Evolutionary conservation across 1,284 basidiomycete genomes (phyloP), one percentile per base, ranked within the genome.

Genomic region (Microbotryum lychnidis-dioicae): DNA sequence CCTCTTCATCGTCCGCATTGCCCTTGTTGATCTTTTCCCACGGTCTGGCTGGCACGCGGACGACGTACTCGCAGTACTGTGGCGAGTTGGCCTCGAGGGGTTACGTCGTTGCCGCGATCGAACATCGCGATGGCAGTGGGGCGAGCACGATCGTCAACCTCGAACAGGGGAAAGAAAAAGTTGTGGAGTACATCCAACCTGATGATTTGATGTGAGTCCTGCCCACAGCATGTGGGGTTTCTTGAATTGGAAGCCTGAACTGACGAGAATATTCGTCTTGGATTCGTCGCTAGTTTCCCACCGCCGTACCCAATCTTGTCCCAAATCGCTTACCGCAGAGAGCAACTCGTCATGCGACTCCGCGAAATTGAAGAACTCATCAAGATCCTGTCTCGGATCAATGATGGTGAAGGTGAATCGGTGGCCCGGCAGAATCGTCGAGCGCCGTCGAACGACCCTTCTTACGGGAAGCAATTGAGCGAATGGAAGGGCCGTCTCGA

Each of bases 51-150:
- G 88, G 87, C 1, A 83, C 81, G 48, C 77, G 83, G 25, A 86
- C 82, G 1, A 81, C 83, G 1, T 90, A 89, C 72, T 54, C 64
- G 53, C 85, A 88, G 74, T 75, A 84, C 62, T 89, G 87, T 70
- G 77, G 80, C 3, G 79, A 80, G 16, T 75, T 91, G 29, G 89
- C 87, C 3, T 81, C 85, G 3, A 80, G 84, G 53, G 89, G 89
- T 4, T 83, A 81, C 65, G 82, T 90, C 18, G 87, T 91, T 1
- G 77, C 89, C 37, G 84, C 86, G 3, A 74, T 90, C 48, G 87
- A 89, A 71, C 88, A 90, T 72, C 79, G 83, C 20, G 88, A 91
- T 73, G 87, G 87, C 0, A 84, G 84, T 2, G 84, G 80, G 0
- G 82, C 83, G 1, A 75, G 72, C 63, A 76, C 76, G 73, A 70